Conservation (phyloP, 306 rosid genomes). For the Medicago arabica region DNA sequence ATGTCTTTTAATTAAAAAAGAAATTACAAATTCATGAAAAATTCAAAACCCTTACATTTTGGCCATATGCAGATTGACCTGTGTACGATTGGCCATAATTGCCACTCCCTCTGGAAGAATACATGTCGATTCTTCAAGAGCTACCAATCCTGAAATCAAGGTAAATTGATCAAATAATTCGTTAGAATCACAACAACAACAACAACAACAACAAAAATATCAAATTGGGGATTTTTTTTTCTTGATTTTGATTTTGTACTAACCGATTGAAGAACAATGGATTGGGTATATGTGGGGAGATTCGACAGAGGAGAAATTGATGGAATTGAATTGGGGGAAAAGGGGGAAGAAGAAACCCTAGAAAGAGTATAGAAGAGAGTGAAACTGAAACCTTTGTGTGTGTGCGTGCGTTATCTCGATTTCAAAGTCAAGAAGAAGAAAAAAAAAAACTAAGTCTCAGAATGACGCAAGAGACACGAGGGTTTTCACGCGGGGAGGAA, state of each 20-base stretch:
- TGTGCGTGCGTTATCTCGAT: slow-evolving; percentile 15
- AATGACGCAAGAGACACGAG: not conserved
- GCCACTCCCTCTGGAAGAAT: slow-evolving; percentile 85
- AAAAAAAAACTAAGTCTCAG: not conserved
- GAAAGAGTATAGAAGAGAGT: slow-evolving; percentile 34
- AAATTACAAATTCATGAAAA: not conserved
- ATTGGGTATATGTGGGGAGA: not conserved
- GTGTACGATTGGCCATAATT: slow-evolving; percentile 84
- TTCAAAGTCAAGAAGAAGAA: not conserved
- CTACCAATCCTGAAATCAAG: slow-evolving; percentile 37
- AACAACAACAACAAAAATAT: not conserved
- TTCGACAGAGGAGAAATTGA: not conserved
- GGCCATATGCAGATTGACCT: slow-evolving; percentile 86
- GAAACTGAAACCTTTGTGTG: not conserved
- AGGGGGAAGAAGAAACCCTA: slow-evolving; percentile 38
- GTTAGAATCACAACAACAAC: not conserved
- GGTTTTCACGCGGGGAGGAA: too few relatives aligned
- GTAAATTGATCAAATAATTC: slow-evolving; percentile 17
- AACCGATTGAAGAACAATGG: slow-evolving; percentile 32
- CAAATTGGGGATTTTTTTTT: not conserved
- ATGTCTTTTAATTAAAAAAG: too few relatives aligned
- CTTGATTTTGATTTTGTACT: slow-evolving; percentile 2
- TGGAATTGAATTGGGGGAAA: not conserved
- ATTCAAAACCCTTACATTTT: slow-evolving; percentile 55
- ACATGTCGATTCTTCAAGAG: slow-evolving; percentile 55